Conservation (phyloP, 306 rosid species). For the Spatholobus suberectus region DNA sequence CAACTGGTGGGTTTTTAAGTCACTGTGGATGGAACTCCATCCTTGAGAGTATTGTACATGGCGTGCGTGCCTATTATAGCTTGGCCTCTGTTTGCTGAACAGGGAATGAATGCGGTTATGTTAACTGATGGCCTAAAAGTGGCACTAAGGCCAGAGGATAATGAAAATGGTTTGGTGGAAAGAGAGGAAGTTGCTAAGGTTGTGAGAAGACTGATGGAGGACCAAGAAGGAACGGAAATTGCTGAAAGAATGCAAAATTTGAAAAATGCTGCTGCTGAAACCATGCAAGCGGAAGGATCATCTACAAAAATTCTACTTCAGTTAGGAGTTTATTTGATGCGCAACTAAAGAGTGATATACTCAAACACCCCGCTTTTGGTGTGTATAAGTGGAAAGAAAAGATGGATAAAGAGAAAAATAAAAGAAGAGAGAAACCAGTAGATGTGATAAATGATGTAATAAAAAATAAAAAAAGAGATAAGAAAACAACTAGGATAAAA, state of each 20-base stretch:
- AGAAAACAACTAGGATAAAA: no score
- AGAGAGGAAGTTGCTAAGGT: not conserved
- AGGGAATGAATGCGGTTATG: not conserved
- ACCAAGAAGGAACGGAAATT: not conserved
- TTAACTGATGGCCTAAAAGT: not conserved
- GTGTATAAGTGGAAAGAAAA: no score
- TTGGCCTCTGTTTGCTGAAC: conserved; percentile 38
- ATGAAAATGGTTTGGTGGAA: conserved; percentile 10
- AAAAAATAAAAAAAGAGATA: no score
- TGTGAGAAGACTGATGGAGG: not conserved
- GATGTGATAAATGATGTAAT: no score
- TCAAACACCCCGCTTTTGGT: no score
- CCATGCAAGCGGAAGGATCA: not conserved
- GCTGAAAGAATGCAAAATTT: not conserved
- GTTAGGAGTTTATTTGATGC: not conserved
- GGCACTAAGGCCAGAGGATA: not conserved
- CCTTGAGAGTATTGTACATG: conserved; percentile 27
- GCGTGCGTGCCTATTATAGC: conserved; percentile 33
- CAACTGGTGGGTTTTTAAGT: conserved; percentile 41
- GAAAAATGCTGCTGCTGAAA: not conserved
- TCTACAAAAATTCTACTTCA: not conserved
- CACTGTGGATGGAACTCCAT: conserved; percentile 45
- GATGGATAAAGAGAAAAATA: no score
- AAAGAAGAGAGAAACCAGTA: no score
- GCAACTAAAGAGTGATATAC: no score